Evolutionary conservation across 2,329 filamentous ascomycete genomes (phyloP), one percentile per base, ranked within the genome.

Genomic region (Aspergillus quadricinctus): DNA sequence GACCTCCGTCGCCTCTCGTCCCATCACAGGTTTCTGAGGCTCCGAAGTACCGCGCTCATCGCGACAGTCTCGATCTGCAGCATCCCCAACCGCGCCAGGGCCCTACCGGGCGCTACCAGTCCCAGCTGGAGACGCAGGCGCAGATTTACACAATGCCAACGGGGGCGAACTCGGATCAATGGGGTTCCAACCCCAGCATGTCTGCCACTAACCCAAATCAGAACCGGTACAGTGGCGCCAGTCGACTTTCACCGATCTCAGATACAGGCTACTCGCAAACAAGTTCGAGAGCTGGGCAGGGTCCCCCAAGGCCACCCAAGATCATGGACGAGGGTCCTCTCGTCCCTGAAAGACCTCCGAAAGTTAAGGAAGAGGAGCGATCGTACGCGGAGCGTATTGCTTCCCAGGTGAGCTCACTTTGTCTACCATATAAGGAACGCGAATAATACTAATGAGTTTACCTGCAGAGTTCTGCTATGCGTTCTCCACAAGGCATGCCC

Each of bases 21-120:
- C 85, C 85, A 10, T 84, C 84, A 3, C 78, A 81, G 53, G 71
- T 81, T 23, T 78, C 77, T 45, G 81, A 75, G 49, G 81, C 83
- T 56, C 84, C 85, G 17, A 87, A 87, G 62, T 88, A 87, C 64
- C 81, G 84, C 62, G 84, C 83, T 57, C 82, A 87, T 63, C 81
- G 85, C 57, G 84, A 86, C 67, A 86, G 83, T 50, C 68, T 87
- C 55, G 83, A 86, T 61, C 72, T 88, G 46, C 80, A 86, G 63
- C 85, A 88, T 65, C 85, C 85, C 11, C 85, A 87, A 66, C 85
- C 85, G 14, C 79, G 84, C 37, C 81, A 81, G 58, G 85, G 85
- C 2, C 81, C 83, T 2, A 86, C 84, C 2, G 80, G 80, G 41
- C 82, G 83, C 40, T 85, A 85, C 64, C 83, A 87, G 65, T 80